A percentile compares a stretch with the other conserved stretches of the same genome.
These are phyloP conservation scores for Torrubiellomyces zombiae DNA, from an alignment of 2,329 filamentous ascomycete species.

Conservation along the genomic window DNA sequence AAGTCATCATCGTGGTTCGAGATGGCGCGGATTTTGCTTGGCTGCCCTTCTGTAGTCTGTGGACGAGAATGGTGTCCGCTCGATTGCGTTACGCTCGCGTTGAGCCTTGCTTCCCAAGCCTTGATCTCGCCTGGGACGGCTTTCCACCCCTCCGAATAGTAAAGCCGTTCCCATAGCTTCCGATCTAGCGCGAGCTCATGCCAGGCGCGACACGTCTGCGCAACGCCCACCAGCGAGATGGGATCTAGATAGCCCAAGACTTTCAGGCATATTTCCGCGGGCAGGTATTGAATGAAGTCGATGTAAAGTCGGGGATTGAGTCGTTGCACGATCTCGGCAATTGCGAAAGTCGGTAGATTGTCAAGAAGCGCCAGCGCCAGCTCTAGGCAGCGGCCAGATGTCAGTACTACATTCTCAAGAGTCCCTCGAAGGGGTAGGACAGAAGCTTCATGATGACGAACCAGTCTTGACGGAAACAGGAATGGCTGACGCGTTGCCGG, in stretches of 20 bases:
- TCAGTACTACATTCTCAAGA: conserved; percentile 7
- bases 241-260: conserved; percentile 78
- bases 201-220: conserved; percentile 68
- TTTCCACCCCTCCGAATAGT: conserved; percentile 74
- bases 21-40: conserved; percentile 37
- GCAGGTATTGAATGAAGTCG: conserved; percentile 74
- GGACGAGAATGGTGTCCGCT: conserved; percentile 25
- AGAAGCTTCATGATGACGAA: conserved; percentile 14
- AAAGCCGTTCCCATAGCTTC: conserved; percentile 72
- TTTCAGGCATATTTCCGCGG: conserved; percentile 78
- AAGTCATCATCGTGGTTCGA: conserved; percentile 31
- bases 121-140: conserved; percentile 49
- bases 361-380: conserved; percentile 65
- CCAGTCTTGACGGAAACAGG: conserved; percentile 32
- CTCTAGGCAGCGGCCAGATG: conserved; percentile 30
- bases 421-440: neutral
- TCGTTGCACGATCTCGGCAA: conserved; percentile 65
- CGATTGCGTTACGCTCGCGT: conserved; percentile 22
- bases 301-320: conserved; percentile 77
- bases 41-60: conserved; percentile 31
- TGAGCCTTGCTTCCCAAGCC: conserved; percentile 45
- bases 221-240: conserved; percentile 61
- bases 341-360: conserved; percentile 61
- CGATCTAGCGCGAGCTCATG: conserved; percentile 65
- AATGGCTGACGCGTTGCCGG: conserved; percentile 30